Evolutionary conservation across 23 red algal genomes (phyloP).

Genomic region (Gracilaria caudata): DNA sequence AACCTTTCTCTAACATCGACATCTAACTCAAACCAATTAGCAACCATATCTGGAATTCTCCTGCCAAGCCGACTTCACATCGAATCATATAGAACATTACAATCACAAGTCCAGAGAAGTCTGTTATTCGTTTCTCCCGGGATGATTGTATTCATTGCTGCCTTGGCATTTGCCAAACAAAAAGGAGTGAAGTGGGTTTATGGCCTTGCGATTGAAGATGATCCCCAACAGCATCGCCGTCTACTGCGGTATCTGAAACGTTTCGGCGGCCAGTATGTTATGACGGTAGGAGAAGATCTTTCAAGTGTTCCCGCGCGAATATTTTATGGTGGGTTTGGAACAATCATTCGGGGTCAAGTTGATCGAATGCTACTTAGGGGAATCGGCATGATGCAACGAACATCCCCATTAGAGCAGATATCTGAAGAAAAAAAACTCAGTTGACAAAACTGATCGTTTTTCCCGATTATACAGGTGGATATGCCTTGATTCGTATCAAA

Average conservation of each 20-base stretch:
- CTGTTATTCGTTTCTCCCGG: constrained; percentile 31
- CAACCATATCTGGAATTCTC: constrained; percentile 37
- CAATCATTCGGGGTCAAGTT: constrained; percentile 58
- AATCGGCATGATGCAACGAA: constrained; percentile 29
- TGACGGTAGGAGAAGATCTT: constrained; percentile 33
- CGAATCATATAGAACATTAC: constrained; percentile 45
- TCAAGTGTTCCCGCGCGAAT: constrained; percentile 37
- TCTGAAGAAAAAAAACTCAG: no score
- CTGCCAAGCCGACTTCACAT: constrained; percentile 67
- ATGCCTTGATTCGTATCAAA: constrained; percentile 69
- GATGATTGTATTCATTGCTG: constrained; percentile 69
- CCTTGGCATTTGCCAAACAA: constrained; percentile 37
- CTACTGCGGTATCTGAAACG: constrained; percentile 57
- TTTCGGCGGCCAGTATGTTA: constrained; percentile 45
- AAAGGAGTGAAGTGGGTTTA: constrained; percentile 36
- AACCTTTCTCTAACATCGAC: constrained; percentile 17
- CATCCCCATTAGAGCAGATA: background rate
- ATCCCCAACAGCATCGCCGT: constrained; percentile 49
- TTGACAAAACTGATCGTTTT: no score
- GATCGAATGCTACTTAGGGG: constrained; percentile 45
- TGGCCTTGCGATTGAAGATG: constrained; percentile 69
- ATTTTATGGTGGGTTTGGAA: constrained; percentile 71
- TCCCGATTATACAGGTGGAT: constrained; percentile 35
- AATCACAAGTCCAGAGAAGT: background rate
- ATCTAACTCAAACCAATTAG: background rate